These are phyloP conservation scores for Stagonosporopsis tanaceti DNA, from an alignment of 2,329 filamentous ascomycete species.

Conservation along the genomic window DNA sequence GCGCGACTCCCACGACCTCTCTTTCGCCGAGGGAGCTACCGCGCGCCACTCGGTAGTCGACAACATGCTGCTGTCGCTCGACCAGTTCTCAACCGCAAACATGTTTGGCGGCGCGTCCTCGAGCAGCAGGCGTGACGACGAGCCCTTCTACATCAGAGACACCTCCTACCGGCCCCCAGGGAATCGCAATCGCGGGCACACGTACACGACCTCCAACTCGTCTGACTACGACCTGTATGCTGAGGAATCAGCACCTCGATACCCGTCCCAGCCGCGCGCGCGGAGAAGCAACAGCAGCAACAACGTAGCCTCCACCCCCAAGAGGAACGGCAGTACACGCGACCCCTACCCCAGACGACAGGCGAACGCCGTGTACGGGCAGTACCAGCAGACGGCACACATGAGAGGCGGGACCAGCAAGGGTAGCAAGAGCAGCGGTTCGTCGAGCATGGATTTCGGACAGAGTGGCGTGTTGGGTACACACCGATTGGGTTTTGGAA, in stretches of 20 bases:
- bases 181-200: conserved; percentile 63
- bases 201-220: conserved; percentile 66
- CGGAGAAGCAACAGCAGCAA: conserved; percentile 84
- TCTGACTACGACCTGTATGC: conserved; percentile 61
- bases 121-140: conserved; percentile 32
- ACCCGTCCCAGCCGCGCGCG: conserved; percentile 57
- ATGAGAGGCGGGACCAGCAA: conserved; percentile 60
- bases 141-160: conserved; percentile 49
- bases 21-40: conserved; percentile 74
- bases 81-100: conserved; percentile 62
- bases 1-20: conserved; percentile 82
- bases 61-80: conserved; percentile 93
- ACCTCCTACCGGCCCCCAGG: conserved; percentile 42
- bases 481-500: conserved; percentile 63
- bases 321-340: conserved; percentile 47
- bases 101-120: conserved; percentile 26
- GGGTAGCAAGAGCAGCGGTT: conserved; percentile 74
- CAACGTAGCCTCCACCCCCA: conserved; percentile 59
- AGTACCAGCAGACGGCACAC: conserved; percentile 42
- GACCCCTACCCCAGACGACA: conserved; percentile 37
- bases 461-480: conserved; percentile 66
- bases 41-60: conserved; percentile 86
- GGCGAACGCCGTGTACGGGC: conserved; percentile 35
- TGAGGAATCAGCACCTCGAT: conserved; percentile 50
- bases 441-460: conserved; percentile 71